Evolutionary conservation across 345 rosid genomes (phyloP), one percentile per base, ranked within the genome.

Genomic region (Brassica nigra): DNA sequence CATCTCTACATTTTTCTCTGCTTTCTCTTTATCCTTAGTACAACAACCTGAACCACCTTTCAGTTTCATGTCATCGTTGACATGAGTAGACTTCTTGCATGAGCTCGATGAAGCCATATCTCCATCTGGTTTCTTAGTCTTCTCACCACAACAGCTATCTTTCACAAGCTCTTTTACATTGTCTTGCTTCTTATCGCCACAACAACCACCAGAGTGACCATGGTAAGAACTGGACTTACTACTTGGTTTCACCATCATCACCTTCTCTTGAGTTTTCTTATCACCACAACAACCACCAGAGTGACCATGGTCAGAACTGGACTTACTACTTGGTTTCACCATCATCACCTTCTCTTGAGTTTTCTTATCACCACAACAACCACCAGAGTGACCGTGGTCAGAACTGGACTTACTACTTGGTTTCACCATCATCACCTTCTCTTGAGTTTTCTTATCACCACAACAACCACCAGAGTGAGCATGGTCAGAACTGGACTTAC

Each of bases 11-110:
- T 47, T 63, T 8, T 27, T 62, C 64, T 80, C 76, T 37, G 68
- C 27, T 3, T 76, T 57, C 64, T 80, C 77, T 7, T 42, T 55
- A 20, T 75, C 76, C 31, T 65, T 39, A 54, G 28, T 68, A 75
- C 83, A 76, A 34, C 78, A 81, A 47, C 31, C 37, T 9, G 80
- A 71, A 66, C 64, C 63, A 70, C 74, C 31, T 70, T 81, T 67
- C 66, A 11, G 3, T 34, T 81, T 71, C 66, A 76, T 6, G 65
- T 72, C 69, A 61, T 47, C 1, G 2, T 76, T 18, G 16, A 15
- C 68, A 76, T 71, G 80, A 76, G 63, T 27, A 67, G 81, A 59
- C 76, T 80, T 80, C 55, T 76, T 75, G 44, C 83, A 80, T 70
- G 83, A 75, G 23, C 69, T 80, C 55, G 28, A 15, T 1, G 83